Conservation (phyloP, 75 land plant species). For the Chamaecyparis obtusa region DNA sequence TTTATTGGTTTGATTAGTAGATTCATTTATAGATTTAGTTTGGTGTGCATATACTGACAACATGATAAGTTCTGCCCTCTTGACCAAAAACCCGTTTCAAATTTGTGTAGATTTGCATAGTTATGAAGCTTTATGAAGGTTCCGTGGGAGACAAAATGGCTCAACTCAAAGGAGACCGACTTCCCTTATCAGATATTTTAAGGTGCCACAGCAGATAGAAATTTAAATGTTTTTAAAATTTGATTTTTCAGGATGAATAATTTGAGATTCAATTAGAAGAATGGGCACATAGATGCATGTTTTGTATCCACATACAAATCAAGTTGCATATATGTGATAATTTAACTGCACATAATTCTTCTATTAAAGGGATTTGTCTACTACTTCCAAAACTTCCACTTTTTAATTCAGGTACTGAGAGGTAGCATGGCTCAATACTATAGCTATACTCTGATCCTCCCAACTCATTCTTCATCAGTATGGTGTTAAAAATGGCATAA, state of each 20-base stretch:
- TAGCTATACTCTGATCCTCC: background rate
- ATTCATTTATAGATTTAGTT: background rate
- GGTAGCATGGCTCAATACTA: background rate
- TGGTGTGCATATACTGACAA: background rate
- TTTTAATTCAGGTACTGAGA: background rate
- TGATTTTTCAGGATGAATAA: background rate
- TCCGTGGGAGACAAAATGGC: conserved; percentile 93
- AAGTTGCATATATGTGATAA: background rate
- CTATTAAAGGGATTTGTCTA: background rate
- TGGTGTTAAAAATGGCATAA: too few relatives aligned
- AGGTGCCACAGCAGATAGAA: conserved; percentile 43
- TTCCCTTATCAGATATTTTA: conserved; percentile 69
- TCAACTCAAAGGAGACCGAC: conserved; percentile 64
- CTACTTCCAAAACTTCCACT: background rate
- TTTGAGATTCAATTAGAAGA: background rate
- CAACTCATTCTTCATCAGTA: too few relatives aligned
- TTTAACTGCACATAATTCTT: background rate
- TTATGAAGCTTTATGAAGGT: conserved; percentile 90
- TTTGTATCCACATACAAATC: background rate
- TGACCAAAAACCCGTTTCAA: background rate
- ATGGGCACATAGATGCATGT: background rate
- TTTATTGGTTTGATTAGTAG: background rate
- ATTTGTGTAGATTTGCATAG: conserved; percentile 65
- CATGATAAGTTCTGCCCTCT: background rate
- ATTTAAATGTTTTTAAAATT: background rate